phyloP scores from a whole-genome alignment of 78 protist species.

The Dictyostelium purpureum region DNA sequence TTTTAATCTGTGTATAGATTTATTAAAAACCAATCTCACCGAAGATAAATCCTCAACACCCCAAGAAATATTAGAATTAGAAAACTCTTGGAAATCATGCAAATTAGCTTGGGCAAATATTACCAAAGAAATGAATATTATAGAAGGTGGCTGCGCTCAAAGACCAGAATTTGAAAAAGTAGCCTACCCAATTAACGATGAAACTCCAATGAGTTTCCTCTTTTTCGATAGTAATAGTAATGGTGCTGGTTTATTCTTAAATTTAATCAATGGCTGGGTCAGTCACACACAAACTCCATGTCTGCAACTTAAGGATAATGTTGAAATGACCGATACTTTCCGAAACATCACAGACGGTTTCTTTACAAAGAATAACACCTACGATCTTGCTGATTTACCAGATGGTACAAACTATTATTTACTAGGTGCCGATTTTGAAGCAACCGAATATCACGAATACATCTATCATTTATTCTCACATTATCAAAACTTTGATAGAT shows the following conservation, averaged over 20 bases:
- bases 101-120: neutral
- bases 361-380: neutral
- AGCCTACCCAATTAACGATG: slow-evolving; percentile 7
- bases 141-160: slow-evolving; percentile 69
- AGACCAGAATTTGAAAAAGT: slow-evolving; percentile 58
- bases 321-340: neutral
- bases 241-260: slow-evolving; percentile 22
- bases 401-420: slow-evolving; percentile 16
- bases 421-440: slow-evolving; percentile 33
- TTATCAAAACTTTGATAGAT: slow-evolving; percentile 16
- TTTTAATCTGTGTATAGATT: neutral
- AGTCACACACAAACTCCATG: neutral
- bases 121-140: slow-evolving; percentile 1
- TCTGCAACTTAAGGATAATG: neutral
- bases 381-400: slow-evolving; percentile 32
- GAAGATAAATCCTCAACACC: neutral
- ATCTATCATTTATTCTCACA: slow-evolving; percentile 15
- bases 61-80: neutral
- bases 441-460: slow-evolving; percentile 6
- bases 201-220: neutral
- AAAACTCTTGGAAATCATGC: neutral
- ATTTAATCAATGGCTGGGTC: slow-evolving; percentile 47
- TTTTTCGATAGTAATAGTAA: neutral
- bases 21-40: neutral
- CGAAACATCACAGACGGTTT: neutral